Evolutionary conservation across 768 basidiomycete genomes (phyloP), one percentile per base, ranked within the genome.

Genomic region (Mycena rosella): DNA sequence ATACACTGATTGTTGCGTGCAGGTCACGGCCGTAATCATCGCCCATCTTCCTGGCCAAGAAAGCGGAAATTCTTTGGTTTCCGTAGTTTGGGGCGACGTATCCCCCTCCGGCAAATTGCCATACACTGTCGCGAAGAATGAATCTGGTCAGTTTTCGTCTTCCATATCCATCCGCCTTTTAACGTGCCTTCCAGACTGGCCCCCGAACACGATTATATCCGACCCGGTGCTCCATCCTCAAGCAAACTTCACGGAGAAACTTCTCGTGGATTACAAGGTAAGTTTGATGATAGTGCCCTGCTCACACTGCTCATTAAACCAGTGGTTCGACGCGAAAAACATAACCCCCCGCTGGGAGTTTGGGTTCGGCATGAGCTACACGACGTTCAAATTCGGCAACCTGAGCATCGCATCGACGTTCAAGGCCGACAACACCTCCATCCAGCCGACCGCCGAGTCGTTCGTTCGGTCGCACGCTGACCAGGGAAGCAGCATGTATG

Each of bases 291-390:
- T n/a, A n/a, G n/a, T n/a, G n/a, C n/a, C n/a, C n/a, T n/a, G n/a
- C n/a, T n/a, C n/a, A n/a, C n/a, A n/a, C n/a, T n/a, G n/a, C n/a
- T n/a, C n/a, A n/a, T n/a, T n/a, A n/a, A n/a, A n/a, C 72, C 84
- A 90, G 14, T 84, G 87, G 77, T 92, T 92, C 68, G 91, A 92
- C 36, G 53, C 40, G 47, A 52, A 60, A 61, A 86, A 90, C 68
- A 93, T 95, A 69, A 84, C 84, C 0, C 94, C 94, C 5, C 91
- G 92, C 40, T 95, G 89, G 74, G 93, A 94, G 74, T 98, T 98
- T 76, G 96, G 96, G 6, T 96, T 90, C 75, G 96, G 96, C 0
- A 77, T 96, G 74, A 92, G 90, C 62, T 98, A 98, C 81, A 92
- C 96, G 42, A 85, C 79, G 2, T 98, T 96, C 77, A 78, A 85